These are phyloP conservation scores for Sugiyamaella japonica DNA, from an alignment of 1,139 yeast species.

Conservation along the genomic window DNA sequence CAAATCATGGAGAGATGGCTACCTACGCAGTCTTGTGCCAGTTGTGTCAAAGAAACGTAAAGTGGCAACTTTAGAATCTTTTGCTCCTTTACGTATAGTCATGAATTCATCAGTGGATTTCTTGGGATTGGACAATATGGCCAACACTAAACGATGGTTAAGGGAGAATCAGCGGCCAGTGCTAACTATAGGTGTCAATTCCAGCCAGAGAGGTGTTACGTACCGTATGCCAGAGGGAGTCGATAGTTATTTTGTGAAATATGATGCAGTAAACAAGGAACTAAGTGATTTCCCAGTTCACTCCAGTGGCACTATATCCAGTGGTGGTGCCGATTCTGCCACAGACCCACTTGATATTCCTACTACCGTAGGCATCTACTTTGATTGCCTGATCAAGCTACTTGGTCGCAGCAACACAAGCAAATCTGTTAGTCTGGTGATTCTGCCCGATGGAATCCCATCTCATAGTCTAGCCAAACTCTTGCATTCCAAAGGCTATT, in stretches of 20 bases:
- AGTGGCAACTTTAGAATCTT: slow-evolving; percentile 5
- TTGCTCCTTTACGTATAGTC: slow-evolving; percentile 24
- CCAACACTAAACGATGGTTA: slow-evolving; percentile 20
- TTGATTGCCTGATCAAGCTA: slow-evolving; percentile 1
- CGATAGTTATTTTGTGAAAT: slow-evolving; percentile 15
- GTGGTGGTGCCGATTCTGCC: not conserved
- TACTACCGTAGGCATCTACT: not conserved
- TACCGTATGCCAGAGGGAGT: slow-evolving; percentile 4
- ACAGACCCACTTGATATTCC: not conserved
- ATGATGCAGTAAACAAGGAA: slow-evolving; percentile 1
- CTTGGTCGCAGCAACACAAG: not conserved
- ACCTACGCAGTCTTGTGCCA: slow-evolving; percentile 11
- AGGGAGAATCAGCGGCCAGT: slow-evolving; percentile 21
- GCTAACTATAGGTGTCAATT: slow-evolving; percentile 22
- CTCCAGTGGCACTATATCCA: not conserved
- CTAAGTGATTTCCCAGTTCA: slow-evolving; percentile 4
- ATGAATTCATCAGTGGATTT: slow-evolving; percentile 26
- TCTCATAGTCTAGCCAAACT: slow-evolving; percentile 1
- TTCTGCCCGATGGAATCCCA: slow-evolving; percentile 18
- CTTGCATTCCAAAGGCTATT: slow-evolving; percentile 1
- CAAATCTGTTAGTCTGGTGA: slow-evolving; percentile 1
- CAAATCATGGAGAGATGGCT: slow-evolving; percentile 27
- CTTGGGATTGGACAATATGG: slow-evolving; percentile 16
- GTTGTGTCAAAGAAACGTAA: not conserved
- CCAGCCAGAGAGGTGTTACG: slow-evolving; percentile 8